These are phyloP conservation scores for Paraphoma sp. DNA, from an alignment of 2,329 filamentous ascomycete species.

Conservation along the genomic window DNA sequence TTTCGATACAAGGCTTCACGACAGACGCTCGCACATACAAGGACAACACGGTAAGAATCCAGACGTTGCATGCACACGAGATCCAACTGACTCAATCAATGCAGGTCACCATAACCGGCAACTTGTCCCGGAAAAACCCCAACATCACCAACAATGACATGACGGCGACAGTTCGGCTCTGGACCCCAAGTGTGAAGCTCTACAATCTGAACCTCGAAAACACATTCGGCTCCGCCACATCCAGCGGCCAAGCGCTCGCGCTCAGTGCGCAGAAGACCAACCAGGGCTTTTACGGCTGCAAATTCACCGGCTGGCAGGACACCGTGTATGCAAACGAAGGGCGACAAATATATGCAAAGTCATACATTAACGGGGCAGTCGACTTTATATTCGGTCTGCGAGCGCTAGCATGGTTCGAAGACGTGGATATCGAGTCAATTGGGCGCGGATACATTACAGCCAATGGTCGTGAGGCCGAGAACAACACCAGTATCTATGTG, in stretches of 20 bases:
- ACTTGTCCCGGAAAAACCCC: slow-evolving; percentile 42
- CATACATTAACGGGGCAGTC: slow-evolving; percentile 63
- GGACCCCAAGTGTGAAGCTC: slow-evolving; percentile 58
- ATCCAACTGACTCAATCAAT: not conserved
- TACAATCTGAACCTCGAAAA: slow-evolving; percentile 67
- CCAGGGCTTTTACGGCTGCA: slow-evolving; percentile 63
- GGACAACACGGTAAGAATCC: slow-evolving; percentile 57
- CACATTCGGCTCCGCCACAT: slow-evolving; percentile 21
- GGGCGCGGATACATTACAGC: slow-evolving; percentile 27
- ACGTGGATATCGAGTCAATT: slow-evolving; percentile 34
- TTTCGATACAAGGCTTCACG: slow-evolving; percentile 65
- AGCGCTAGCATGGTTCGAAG: slow-evolving; percentile 56
- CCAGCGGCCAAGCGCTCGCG: slow-evolving; percentile 54
- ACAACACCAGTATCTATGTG: slow-evolving; percentile 55
- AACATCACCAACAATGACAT: slow-evolving; percentile 54
- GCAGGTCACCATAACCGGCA: slow-evolving; percentile 51
- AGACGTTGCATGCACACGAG: too few relatives aligned
- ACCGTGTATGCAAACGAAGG: slow-evolving; percentile 53
- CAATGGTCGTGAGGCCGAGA: slow-evolving; percentile 22
- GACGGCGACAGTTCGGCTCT: slow-evolving; percentile 55
- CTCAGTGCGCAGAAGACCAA: slow-evolving; percentile 55
- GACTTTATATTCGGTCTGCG: slow-evolving; percentile 63
- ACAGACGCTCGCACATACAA: slow-evolving; percentile 57
- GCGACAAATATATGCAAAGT: slow-evolving; percentile 60
- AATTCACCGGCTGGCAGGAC: slow-evolving; percentile 62